Conservation (phyloP, 2,329 filamentous ascomycete species). For the Alternaria alternata region DNA sequence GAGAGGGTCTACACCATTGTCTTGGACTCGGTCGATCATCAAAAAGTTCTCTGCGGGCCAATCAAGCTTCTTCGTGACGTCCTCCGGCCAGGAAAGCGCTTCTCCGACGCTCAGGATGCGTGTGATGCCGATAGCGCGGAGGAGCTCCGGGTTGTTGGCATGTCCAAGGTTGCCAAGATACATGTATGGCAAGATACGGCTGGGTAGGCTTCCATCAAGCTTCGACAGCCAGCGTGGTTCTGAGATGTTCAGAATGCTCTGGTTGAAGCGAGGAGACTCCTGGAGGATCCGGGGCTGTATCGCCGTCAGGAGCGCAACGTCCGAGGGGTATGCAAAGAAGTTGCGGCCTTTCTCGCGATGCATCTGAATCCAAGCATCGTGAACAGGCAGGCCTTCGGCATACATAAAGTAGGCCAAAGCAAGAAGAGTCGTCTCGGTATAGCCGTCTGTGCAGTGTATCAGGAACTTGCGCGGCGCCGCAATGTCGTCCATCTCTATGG, state of each 20-base stretch:
- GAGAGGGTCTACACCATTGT: constrained; percentile 94
- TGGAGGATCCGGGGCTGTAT: constrained; percentile 79
- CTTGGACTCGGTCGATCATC: constrained; percentile 85
- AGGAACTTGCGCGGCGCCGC: constrained; percentile 71
- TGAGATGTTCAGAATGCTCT: constrained; percentile 63
- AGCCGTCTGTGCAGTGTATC: constrained; percentile 94
- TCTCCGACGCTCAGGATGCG: constrained; percentile 94
- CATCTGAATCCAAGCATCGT: constrained; percentile 85
- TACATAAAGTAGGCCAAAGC: constrained; percentile 94
- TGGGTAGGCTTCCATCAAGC: constrained; percentile 90
- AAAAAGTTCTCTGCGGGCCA: constrained; percentile 84
- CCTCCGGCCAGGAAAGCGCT: constrained; percentile 79
- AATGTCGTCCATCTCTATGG: constrained; percentile 61
- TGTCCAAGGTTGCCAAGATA: constrained; percentile 94
- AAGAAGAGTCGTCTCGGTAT: constrained; percentile 91
- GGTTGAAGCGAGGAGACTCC: constrained; percentile 67
- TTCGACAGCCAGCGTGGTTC: constrained; percentile 82
- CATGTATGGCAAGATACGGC: constrained; percentile 89
- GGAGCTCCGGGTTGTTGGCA: constrained; percentile 88
- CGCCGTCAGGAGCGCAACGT: constrained; percentile 80
- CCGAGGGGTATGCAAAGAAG: constrained; percentile 94
- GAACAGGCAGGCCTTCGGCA: constrained; percentile 79
- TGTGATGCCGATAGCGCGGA: constrained; percentile 80
- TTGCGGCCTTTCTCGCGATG: constrained; percentile 85
- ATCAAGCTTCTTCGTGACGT: constrained; percentile 63